Conservation (phyloP, 2,329 filamentous ascomycete species). For the Pseudovirgaria hyperparasitica region DNA sequence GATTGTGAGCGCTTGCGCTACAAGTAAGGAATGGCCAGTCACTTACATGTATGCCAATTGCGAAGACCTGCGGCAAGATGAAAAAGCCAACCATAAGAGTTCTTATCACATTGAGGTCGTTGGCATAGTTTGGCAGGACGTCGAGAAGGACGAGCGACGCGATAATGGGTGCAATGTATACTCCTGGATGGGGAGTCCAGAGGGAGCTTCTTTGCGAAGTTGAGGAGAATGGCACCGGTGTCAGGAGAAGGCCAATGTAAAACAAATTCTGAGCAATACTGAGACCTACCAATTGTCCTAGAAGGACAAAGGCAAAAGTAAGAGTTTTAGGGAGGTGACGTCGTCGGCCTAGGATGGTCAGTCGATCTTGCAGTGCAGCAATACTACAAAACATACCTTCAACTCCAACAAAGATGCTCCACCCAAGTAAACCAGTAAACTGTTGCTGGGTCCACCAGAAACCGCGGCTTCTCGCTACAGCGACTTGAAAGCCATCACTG, state of each 20-base stretch:
- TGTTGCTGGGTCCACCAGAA: conserved; percentile 53
- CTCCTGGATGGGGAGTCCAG: conserved; percentile 17
- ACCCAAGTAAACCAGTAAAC: conserved; percentile 41
- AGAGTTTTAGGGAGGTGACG: conserved; percentile 38
- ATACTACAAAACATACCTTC: conserved; percentile 31
- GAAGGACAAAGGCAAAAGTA: conserved; percentile 42
- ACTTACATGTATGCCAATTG: conserved; percentile 20
- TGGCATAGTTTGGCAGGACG: conserved; percentile 18
- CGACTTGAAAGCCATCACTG: conserved; percentile 40
- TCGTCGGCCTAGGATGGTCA: conserved; percentile 29
- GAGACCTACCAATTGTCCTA: conserved; percentile 48
- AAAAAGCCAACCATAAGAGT: conserved; percentile 15
- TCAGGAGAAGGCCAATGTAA: conserved; percentile 45
- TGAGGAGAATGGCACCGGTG: conserved; percentile 35
- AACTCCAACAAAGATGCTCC: conserved; percentile 44
- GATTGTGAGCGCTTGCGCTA: too few relatives aligned
- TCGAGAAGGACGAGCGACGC: conserved; percentile 34
- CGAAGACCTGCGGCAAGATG: conserved; percentile 19
- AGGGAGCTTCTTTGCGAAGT: conserved; percentile 18
- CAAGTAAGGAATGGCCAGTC: conserved; percentile 1
- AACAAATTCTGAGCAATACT: conserved; percentile 53
- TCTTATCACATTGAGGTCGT: conserved; percentile 10
- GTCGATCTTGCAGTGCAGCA: conserved; percentile 1
- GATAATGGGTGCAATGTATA: conserved; percentile 30
- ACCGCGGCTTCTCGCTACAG: conserved; percentile 41